phyloP scores from a whole-genome alignment of 2,329 filamentous ascomycete species.

The Hypocreales sp. region DNA sequence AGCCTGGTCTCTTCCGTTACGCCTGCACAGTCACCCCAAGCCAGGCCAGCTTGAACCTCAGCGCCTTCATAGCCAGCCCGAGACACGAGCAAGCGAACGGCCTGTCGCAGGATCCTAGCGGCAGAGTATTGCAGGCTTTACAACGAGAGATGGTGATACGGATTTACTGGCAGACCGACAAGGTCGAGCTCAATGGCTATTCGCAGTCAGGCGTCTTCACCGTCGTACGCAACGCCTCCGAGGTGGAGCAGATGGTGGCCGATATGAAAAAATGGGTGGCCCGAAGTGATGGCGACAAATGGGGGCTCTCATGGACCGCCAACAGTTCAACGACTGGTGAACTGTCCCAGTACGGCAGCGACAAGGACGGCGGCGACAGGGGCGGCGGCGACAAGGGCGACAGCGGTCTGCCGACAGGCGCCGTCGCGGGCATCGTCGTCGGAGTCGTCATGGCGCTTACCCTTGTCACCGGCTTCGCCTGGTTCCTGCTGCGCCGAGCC shows the following conservation, averaged over 20 bases:
- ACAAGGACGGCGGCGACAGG: too few relatives aligned
- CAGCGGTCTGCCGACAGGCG: constrained; percentile 21
- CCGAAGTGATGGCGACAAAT: neutral
- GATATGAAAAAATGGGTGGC: neutral
- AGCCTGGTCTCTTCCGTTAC: too few relatives aligned
- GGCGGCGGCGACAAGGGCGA: constrained; percentile 5
- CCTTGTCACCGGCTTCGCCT: constrained; percentile 21
- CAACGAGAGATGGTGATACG: constrained; percentile 2
- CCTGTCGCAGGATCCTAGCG: too few relatives aligned
- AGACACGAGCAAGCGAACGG: neutral
- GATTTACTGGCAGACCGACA: constrained; percentile 4
- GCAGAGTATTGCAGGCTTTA: neutral
- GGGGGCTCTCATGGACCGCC: neutral
- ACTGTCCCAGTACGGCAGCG: neutral
- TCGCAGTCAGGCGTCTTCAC: constrained; percentile 8
- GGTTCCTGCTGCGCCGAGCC: constrained; percentile 26
- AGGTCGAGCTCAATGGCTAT: neutral
- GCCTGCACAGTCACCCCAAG: neutral
- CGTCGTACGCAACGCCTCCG: too few relatives aligned
- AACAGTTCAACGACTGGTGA: neutral
- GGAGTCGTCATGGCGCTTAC: constrained; percentile 22
- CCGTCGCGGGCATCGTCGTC: constrained; percentile 31
- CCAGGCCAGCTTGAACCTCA: neutral
- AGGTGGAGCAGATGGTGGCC: neutral
- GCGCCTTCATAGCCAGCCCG: too few relatives aligned